phyloP scores from a whole-genome alignment of 2,329 filamentous ascomycete species.

The Scedosporium apiospermum region DNA sequence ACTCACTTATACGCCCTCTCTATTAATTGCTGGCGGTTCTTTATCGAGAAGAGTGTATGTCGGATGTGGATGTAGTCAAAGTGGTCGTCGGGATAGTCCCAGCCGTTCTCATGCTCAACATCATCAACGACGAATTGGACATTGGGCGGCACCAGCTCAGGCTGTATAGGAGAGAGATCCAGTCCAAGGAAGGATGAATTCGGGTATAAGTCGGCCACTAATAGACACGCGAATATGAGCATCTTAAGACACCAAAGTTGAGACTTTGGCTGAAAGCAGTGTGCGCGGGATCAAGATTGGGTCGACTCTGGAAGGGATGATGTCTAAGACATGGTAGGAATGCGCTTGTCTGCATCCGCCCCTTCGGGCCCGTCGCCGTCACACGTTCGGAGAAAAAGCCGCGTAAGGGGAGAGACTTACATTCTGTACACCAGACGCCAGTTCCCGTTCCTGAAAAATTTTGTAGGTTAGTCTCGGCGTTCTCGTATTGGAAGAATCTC shows the following conservation, averaged over 20 bases:
- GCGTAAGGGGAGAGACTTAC: conserved; percentile 24
- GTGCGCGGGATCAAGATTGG: neutral
- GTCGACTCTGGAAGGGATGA: neutral
- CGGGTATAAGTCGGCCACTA: conserved; percentile 39
- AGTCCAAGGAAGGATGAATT: conserved; percentile 34
- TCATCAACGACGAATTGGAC: conserved; percentile 43
- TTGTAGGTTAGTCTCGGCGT: conserved; percentile 6
- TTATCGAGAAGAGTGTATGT: conserved; percentile 34
- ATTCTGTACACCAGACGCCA: conserved; percentile 39
- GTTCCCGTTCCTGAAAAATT: conserved; percentile 34
- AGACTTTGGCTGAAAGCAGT: neutral
- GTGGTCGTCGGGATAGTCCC: conserved; percentile 32
- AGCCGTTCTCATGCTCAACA: conserved; percentile 39
- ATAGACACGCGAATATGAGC: conserved; percentile 31
- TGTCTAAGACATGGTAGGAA: neutral
- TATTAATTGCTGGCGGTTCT: conserved; percentile 29
- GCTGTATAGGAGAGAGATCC: conserved; percentile 43
- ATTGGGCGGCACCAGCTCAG: conserved; percentile 39
- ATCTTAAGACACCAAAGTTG: conserved; percentile 25
- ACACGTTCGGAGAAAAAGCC: neutral
- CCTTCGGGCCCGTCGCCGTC: neutral
- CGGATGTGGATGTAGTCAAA: conserved; percentile 42
- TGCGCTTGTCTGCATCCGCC: neutral
- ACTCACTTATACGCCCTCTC: conserved; percentile 31
- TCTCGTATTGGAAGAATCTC: neutral